Percentiles rank a stretch among this genome's conserved stretches.
phyloP scores from a whole-genome alignment of 192 early-diverging fungal species.

The Neocallimastix lanati region DNA sequence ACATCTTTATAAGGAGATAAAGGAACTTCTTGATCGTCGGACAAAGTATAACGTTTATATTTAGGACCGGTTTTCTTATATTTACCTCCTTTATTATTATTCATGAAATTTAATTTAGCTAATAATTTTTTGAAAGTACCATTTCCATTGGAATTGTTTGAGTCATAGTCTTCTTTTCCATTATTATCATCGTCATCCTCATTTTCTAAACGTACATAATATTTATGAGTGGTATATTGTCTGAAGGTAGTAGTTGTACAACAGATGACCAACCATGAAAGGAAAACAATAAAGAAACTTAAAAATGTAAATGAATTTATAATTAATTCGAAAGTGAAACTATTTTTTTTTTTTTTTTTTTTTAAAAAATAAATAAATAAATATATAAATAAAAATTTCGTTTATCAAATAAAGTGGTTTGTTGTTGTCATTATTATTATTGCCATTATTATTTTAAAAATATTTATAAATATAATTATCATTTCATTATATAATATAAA shows the following conservation, averaged over 20 bases:
- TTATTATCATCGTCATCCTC: not conserved
- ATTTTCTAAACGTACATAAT: not conserved
- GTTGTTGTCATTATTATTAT: no score
- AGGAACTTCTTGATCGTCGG: not conserved
- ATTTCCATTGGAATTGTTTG: not conserved
- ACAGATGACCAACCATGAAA: not conserved
- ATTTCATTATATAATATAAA: no score
- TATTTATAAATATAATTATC: no score
- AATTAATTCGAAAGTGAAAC: not conserved
- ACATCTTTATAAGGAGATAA: not conserved
- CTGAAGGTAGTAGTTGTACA: not conserved
- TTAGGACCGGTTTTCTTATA: no score
- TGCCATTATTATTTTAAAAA: no score
- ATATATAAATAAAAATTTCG: not conserved
- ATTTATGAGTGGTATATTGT: not conserved
- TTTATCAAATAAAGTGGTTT: no score
- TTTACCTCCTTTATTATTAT: no score
- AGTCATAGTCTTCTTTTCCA: not conserved
- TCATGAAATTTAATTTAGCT: no score
- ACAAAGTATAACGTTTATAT: not conserved
- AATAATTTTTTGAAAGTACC: not conserved
- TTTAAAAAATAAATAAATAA: not conserved
- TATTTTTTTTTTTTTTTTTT: not conserved
- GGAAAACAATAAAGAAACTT: not conserved
- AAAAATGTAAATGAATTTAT: not conserved